These are phyloP conservation scores for Alternaria hordeiaustralica DNA, from an alignment of 2,329 filamentous ascomycete genomes.

Conservation along the genomic window DNA sequence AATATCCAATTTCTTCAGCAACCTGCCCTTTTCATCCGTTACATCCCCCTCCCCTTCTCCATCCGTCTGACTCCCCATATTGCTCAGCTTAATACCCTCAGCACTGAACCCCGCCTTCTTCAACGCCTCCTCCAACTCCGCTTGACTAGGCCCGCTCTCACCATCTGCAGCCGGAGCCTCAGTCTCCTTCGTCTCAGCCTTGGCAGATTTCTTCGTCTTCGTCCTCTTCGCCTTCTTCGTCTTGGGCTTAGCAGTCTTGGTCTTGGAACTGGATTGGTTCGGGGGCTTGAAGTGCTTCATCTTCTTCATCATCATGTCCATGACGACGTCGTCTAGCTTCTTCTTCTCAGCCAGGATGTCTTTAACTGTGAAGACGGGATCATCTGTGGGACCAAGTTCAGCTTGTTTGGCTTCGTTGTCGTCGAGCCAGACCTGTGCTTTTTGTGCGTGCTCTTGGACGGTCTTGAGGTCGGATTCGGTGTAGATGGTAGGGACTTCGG, in stretches of 20 bases:
- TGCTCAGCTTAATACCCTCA: conserved; percentile 33
- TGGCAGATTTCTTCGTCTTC: conserved; percentile 30
- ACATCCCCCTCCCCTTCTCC: conserved; percentile 10
- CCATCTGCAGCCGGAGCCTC: conserved; percentile 27
- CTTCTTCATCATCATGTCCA: conserved; percentile 70
- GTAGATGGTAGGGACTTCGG: conserved; percentile 63
- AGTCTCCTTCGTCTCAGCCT: conserved; percentile 28
- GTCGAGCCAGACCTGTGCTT: conserved; percentile 75
- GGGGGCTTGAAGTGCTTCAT: conserved; percentile 55
- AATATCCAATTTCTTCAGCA: conserved; percentile 34
- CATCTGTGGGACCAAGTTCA: conserved; percentile 59
- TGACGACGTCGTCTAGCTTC: conserved; percentile 73
- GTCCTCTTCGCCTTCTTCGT: conserved; percentile 23
- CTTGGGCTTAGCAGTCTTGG: conserved; percentile 32
- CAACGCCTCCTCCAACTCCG: conserved; percentile 38
- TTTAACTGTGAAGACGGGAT: conserved; percentile 76
- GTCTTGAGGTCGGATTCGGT: conserved; percentile 72
- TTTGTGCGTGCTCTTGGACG: conserved; percentile 67
- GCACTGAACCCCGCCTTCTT: conserved; percentile 40
- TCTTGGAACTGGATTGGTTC: conserved; percentile 30
- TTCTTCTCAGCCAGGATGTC: conserved; percentile 70
- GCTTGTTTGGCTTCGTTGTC: conserved; percentile 69
- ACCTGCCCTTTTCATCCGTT: conserved; percentile 15
- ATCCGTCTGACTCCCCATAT: conserved; percentile 19
- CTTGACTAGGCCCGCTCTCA: conserved; percentile 36